Evolutionary conservation across 164 flowering plant species (phyloP).

Genomic region (Vitis rupestris): DNA sequence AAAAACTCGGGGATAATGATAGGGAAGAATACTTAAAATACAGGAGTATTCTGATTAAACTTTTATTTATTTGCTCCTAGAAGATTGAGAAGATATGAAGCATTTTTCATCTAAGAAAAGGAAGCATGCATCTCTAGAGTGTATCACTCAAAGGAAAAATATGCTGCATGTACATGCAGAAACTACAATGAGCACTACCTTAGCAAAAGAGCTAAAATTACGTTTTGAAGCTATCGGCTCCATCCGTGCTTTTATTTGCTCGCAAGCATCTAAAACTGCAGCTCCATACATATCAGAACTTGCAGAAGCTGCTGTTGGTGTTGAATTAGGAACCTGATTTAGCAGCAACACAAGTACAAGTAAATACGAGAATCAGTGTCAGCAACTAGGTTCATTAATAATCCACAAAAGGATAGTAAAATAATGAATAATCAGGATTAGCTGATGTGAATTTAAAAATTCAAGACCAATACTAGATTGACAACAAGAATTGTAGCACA

Average conservation of each 20-base stretch:
- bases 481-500: background rate
- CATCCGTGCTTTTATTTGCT: slow-evolving; percentile 93
- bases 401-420: background rate
- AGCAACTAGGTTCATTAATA: background rate
- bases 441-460: background rate
- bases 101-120: background rate
- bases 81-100: background rate
- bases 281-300: slow-evolving; percentile 98
- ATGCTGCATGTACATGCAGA: background rate
- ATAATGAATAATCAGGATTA: background rate
- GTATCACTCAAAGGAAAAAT: background rate
- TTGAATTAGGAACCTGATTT: slow-evolving; percentile 88
- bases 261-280: slow-evolving; percentile 98
- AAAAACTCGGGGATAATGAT: too few species aligned
- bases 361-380: background rate
- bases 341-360: slow-evolving; percentile 2
- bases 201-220: slow-evolving; percentile 64
- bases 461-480: background rate
- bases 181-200: slow-evolving; percentile 43
- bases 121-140: background rate
- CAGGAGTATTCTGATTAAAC: background rate
- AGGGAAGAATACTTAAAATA: too few species aligned
- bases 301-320: slow-evolving; percentile 99
- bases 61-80: background rate
- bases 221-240: slow-evolving; percentile 63